Conservation (phyloP, 768 basidiomycete species). For the Pulveroboletus ravenelii region DNA sequence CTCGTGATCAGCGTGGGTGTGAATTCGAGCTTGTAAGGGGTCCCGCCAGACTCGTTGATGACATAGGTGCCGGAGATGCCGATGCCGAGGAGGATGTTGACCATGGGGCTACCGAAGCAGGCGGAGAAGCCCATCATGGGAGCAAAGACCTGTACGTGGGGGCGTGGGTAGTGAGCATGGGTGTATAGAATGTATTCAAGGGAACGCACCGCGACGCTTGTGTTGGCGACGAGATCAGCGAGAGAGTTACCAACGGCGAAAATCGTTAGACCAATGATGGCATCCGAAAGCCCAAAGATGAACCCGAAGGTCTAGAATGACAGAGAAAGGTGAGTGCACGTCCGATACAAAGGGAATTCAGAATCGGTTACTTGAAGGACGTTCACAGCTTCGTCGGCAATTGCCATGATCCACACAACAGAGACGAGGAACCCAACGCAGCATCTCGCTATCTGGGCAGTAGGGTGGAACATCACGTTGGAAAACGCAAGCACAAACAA, state of each 20-base stretch:
- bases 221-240: slow-evolving; percentile 95
- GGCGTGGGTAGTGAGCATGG: neutral
- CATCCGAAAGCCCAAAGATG: slow-evolving; percentile 93
- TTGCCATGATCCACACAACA: slow-evolving; percentile 97
- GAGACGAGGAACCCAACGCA: slow-evolving; percentile 88
- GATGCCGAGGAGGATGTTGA: slow-evolving; percentile 86
- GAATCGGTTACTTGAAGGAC: slow-evolving; percentile 66
- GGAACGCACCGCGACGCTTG: slow-evolving; percentile 77
- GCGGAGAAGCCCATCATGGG: slow-evolving; percentile 95
- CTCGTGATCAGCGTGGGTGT: slow-evolving; percentile 83
- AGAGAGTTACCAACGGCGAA: slow-evolving; percentile 96
- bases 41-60: slow-evolving; percentile 49
- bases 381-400: slow-evolving; percentile 92
- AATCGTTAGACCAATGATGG: slow-evolving; percentile 94
- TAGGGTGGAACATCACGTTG: slow-evolving; percentile 51
- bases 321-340: neutral
- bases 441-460: slow-evolving; percentile 67
- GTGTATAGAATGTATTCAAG: neutral
- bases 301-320: slow-evolving; percentile 75
- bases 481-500: slow-evolving; percentile 56
- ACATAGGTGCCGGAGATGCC: slow-evolving; percentile 90
- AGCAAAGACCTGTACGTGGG: slow-evolving; percentile 58
- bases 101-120: slow-evolving; percentile 91
- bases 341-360: neutral
- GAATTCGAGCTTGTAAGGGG: slow-evolving; percentile 72